Evolutionary conservation across 768 basidiomycete species (phyloP).

Genomic region (Lentinula edodes): DNA sequence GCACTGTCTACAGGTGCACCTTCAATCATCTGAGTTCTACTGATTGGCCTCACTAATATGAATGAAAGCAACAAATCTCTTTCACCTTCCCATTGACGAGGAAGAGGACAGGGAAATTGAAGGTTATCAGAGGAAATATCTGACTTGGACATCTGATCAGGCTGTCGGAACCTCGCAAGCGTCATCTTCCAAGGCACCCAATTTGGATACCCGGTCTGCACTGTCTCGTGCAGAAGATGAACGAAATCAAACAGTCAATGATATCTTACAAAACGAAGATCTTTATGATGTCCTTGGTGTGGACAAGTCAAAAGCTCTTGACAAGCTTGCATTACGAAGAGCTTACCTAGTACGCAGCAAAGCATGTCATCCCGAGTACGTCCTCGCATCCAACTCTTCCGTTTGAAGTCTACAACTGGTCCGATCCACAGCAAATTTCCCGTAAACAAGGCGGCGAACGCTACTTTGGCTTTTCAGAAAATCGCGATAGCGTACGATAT

Average conservation of each 20-base stretch:
- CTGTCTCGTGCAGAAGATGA: slow-evolving; percentile 12
- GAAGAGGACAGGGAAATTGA: slow-evolving; percentile 44
- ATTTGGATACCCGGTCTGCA: background rate
- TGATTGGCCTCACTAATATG: slow-evolving; percentile 4
- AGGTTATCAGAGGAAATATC: slow-evolving; percentile 37
- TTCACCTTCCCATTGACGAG: slow-evolving; percentile 59
- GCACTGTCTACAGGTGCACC: slow-evolving; percentile 22
- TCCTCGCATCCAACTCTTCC: slow-evolving; percentile 10
- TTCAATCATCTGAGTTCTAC: background rate
- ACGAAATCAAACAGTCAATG: slow-evolving; percentile 33
- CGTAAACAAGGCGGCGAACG: slow-evolving; percentile 56
- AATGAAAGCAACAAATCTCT: slow-evolving; percentile 52
- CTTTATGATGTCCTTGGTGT: slow-evolving; percentile 74
- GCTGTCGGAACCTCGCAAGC: slow-evolving; percentile 21
- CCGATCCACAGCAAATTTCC: slow-evolving; percentile 70
- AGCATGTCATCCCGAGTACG: slow-evolving; percentile 85
- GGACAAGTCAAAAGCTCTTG: slow-evolving; percentile 39
- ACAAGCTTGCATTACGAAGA: slow-evolving; percentile 59
- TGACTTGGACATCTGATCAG: slow-evolving; percentile 44
- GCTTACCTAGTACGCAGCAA: slow-evolving; percentile 74
- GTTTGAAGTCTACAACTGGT: slow-evolving; percentile 3
- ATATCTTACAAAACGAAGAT: slow-evolving; percentile 57
- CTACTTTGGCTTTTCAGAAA: slow-evolving; percentile 83
- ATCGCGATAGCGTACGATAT: slow-evolving; percentile 81
- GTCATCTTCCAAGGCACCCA: slow-evolving; percentile 10